A percentile compares a stretch with the other conserved stretches of the same genome.
These are phyloP conservation scores for Auricularia sp. DNA, from an alignment of 768 basidiomycete species.

Conservation along the genomic window DNA sequence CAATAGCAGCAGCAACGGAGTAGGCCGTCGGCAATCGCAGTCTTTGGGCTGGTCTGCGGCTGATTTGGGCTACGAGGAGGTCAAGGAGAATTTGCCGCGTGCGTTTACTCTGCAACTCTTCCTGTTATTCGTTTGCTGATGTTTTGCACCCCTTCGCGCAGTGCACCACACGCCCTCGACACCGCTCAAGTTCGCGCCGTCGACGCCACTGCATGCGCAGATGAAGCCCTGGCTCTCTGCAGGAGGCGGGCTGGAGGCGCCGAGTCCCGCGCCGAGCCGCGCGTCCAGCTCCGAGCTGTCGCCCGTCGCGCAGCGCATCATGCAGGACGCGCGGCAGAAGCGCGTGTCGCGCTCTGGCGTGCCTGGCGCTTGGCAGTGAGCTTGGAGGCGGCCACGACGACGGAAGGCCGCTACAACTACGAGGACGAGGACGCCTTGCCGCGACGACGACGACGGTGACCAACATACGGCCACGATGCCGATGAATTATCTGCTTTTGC, in stretches of 20 bases:
- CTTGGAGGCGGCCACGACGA: conserved; percentile 7
- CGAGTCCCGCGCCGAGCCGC: conserved; percentile 38
- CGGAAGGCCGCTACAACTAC: too few species aligned
- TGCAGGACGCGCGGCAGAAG: conserved; percentile 24
- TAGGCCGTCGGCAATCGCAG: too few species aligned
- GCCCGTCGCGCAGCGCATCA: conserved; percentile 55
- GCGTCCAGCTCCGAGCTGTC: conserved; percentile 68
- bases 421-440: too few species aligned
- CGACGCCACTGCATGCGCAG: neutral
- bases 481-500: too few species aligned
- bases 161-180: neutral
- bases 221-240: neutral
- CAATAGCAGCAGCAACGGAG: too few species aligned
- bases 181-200: neutral
- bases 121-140: too few species aligned
- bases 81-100: too few species aligned
- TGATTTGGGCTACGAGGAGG: too few species aligned
- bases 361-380: conserved; percentile 23
- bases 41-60: too few species aligned
- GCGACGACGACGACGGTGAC: neutral
- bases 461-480: conserved; percentile 35
- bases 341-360: conserved; percentile 22
- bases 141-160: too few species aligned
- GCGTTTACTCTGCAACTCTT: too few species aligned
- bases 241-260: neutral